Evolutionary conservation across 495 filamentous ascomycete genomes (phyloP), one percentile per base, ranked within the genome.

Genomic region (Trichocladium antarcticum): DNA sequence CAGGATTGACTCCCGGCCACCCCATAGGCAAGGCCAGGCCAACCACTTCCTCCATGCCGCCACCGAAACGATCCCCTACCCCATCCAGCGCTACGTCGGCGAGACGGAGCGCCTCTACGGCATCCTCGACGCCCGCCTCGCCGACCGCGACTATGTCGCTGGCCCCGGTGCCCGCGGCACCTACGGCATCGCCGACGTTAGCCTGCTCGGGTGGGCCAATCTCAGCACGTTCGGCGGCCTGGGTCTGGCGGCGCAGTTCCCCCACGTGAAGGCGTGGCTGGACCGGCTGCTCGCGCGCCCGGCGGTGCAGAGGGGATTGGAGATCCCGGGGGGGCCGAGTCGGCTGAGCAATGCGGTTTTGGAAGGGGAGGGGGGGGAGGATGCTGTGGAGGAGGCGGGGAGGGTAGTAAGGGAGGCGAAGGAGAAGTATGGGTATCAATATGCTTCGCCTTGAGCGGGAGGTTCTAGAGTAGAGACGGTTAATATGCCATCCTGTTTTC

Each of bases 21-120:
- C 12, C 9, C 31, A 2, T 32, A 48, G 45, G 45, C 87, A 94
- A 63, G 85, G 82, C 10, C 87, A 94, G 59, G 83, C 83, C 6
- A 89, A 89, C 71, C 86, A 93, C 67, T 95, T 93, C 73, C 63
- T 67, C 45, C 82, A 80, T 34, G 84, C 83, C 61, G 81, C 84
- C 9, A 80, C 83, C 36, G 84, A 89, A 59, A 80, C 75, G 57
- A 83, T 90, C 58, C 72, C 83, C 17, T 94, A 90, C 66, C 81
- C 77, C 28, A 73, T 85, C 34, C 80, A 80, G 56, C 81, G 87
- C 21, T 94, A 90, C 69, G 68, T 79, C 27, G 83, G 80, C 55
- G 87, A 94, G 67, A 79, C 84, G 7, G 73, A 81, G 37, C 80
- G 87, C 0, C 75, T 94, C 5, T 93, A 92, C 67, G 69, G 80